Evolutionary conservation across 1,284 basidiomycete genomes (phyloP).

Genomic region (Erythrobasidium hasegawianum): DNA sequence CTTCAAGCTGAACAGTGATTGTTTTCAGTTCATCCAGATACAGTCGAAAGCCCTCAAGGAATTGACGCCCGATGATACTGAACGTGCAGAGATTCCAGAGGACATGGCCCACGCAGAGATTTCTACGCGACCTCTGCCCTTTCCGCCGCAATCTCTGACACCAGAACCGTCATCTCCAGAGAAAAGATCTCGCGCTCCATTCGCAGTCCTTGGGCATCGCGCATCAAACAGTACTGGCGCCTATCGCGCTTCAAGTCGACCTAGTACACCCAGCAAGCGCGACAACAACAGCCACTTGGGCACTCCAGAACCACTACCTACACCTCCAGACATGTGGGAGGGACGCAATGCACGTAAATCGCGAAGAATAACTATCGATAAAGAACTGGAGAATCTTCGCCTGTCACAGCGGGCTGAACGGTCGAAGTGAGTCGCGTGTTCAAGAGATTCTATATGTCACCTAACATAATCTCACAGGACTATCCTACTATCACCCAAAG

Average conservation of each 20-base stretch:
- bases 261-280: slow-evolving; percentile 15
- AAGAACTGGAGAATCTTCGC: slow-evolving; percentile 38
- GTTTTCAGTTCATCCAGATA: no score
- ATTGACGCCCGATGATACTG: no score
- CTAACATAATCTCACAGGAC: not conserved
- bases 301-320: slow-evolving; percentile 21
- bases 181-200: not conserved
- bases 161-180: not conserved
- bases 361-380: slow-evolving; percentile 40
- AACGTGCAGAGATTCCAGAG: not conserved
- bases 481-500: slow-evolving; percentile 13
- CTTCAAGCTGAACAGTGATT: no score
- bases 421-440: not conserved
- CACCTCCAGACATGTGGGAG: slow-evolving; percentile 17
- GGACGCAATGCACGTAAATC: slow-evolving; percentile 33
- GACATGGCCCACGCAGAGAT: not conserved
- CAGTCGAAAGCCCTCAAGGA: no score
- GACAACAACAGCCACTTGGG: slow-evolving; percentile 4
- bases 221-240: not conserved
- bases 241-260: not conserved
- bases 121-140: not conserved
- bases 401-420: slow-evolving; percentile 32
- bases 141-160: not conserved
- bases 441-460: not conserved
- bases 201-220: not conserved